Percentiles rank a stretch among this genome's conserved stretches.
These are phyloP conservation scores for Reutealis trisperma DNA, from an alignment of 345 rosid genomes.

Conservation along the genomic window DNA sequence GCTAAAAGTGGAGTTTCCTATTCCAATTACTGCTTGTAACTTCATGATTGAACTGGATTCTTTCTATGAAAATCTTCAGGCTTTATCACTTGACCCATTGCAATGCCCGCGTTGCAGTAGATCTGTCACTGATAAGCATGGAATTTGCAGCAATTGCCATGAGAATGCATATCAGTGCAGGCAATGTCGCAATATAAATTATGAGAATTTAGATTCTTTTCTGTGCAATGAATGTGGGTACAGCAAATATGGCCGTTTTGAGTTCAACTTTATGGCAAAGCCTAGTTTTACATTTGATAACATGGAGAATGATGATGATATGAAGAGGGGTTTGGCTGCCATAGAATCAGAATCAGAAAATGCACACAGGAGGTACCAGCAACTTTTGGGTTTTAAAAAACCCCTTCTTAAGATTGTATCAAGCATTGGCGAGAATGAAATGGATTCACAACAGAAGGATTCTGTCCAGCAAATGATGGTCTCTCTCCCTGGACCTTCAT, in stretches of 20 bases:
- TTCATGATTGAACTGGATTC: constrained; percentile 99
- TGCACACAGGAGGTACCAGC: constrained; percentile 99
- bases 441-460: constrained; percentile 99
- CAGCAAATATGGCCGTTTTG: constrained; percentile 98
- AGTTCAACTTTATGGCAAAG: constrained; percentile 97
- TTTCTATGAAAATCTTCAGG: constrained; percentile 99
- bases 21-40: constrained; percentile 98
- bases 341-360: constrained; percentile 98
- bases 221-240: constrained; percentile 98
- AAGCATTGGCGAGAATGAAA: constrained; percentile 96
- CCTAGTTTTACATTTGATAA: constrained; percentile 96
- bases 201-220: constrained; percentile 95
- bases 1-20: constrained; percentile 95
- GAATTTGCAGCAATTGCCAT: constrained; percentile 95
- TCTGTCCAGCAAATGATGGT: constrained; percentile 99
- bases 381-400: constrained; percentile 97
- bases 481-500: constrained; percentile 95
- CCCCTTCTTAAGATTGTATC: constrained; percentile 97
- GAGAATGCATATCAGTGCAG: constrained; percentile 99
- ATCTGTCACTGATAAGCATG: constrained; percentile 95
- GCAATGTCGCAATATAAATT: constrained; percentile 98
- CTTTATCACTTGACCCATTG: constrained; percentile 92
- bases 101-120: constrained; percentile 99
- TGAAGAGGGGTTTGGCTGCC: constrained; percentile 97
- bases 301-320: constrained; percentile 99